Evolutionary conservation across 1,139 yeast genomes (phyloP).

Genomic region (Candida glucosophila): DNA sequence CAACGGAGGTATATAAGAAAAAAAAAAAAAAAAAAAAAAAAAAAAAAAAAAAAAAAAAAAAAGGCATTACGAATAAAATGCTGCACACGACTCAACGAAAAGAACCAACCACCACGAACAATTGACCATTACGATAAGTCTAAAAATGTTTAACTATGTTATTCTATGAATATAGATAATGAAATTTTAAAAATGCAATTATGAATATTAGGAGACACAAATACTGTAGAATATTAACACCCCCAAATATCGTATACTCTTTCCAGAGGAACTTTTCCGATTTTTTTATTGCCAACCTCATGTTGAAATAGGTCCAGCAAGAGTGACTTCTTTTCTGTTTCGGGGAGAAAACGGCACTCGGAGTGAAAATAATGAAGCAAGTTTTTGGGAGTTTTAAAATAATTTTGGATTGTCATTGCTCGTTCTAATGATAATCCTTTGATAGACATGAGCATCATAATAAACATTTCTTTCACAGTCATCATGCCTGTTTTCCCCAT

Average conservation of each 20-base stretch:
- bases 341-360: conserved; percentile 8
- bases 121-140: too few species aligned
- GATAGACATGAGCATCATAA: conserved; percentile 69
- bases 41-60: conserved; percentile 1
- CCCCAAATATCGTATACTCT: conserved; percentile 62
- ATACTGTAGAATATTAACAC: too few species aligned
- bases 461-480: conserved; percentile 69
- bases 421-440: conserved; percentile 79
- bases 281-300: conserved; percentile 54
- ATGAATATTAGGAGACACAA: too few species aligned
- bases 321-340: conserved; percentile 30
- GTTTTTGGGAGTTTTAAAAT: conserved; percentile 54
- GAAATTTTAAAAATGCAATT: too few species aligned
- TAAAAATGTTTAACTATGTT: too few species aligned
- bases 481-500: conserved; percentile 63
- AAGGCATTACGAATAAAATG: neutral
- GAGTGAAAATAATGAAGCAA: conserved; percentile 31
- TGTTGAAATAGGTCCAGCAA: conserved; percentile 36
- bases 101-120: too few species aligned
- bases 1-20: too few species aligned
- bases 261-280: conserved; percentile 52
- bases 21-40: too few species aligned
- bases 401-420: conserved; percentile 66
- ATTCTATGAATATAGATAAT: too few species aligned
- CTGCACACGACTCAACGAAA: neutral